phyloP scores from a whole-genome alignment of 139 green algal species.

The Gonium pectorale region DNA sequence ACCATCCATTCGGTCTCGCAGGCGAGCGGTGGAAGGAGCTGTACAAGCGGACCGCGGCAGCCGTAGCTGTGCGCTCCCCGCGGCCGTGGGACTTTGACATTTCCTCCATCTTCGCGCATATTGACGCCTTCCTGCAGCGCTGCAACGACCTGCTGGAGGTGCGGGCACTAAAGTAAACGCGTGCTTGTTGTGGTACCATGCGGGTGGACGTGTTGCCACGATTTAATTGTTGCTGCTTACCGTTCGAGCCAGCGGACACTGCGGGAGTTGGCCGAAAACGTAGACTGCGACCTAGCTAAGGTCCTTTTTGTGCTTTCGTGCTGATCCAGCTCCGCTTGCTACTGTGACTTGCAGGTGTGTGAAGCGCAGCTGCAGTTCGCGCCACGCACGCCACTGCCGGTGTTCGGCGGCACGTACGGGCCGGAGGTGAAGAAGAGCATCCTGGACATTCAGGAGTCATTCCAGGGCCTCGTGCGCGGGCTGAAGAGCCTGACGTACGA shows the following conservation, averaged over 20 bases:
- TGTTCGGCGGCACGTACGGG: slow-evolving; percentile 85
- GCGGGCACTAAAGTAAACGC: neutral
- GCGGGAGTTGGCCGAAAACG: too few species aligned
- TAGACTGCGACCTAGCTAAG: too few species aligned
- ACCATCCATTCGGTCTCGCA: too few species aligned
- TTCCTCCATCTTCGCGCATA: slow-evolving; percentile 85
- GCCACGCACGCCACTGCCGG: slow-evolving; percentile 69
- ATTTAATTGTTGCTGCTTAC: too few species aligned
- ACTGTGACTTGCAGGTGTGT: slow-evolving; percentile 77
- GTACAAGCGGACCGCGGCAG: slow-evolving; percentile 73
- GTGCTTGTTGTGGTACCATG: too few species aligned
- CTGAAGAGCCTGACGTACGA: slow-evolving; percentile 76
- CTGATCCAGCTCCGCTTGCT: too few species aligned
- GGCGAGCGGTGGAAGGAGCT: slow-evolving; percentile 80
- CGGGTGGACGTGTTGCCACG: too few species aligned
- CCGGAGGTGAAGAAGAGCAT: slow-evolving; percentile 85
- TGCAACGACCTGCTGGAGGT: slow-evolving; percentile 90
- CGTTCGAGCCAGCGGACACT: too few species aligned
- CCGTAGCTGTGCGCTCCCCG: slow-evolving; percentile 51
- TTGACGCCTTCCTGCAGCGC: slow-evolving; percentile 92
- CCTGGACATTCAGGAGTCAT: slow-evolving; percentile 82
- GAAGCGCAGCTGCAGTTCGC: slow-evolving; percentile 91
- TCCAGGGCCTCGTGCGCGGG: slow-evolving; percentile 70
- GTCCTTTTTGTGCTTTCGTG: too few species aligned
- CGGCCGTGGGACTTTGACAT: slow-evolving; percentile 80